These are phyloP conservation scores for Phytophthora nicotianae DNA, from an alignment of 352 stramenopile genomes.

Conservation along the genomic window DNA sequence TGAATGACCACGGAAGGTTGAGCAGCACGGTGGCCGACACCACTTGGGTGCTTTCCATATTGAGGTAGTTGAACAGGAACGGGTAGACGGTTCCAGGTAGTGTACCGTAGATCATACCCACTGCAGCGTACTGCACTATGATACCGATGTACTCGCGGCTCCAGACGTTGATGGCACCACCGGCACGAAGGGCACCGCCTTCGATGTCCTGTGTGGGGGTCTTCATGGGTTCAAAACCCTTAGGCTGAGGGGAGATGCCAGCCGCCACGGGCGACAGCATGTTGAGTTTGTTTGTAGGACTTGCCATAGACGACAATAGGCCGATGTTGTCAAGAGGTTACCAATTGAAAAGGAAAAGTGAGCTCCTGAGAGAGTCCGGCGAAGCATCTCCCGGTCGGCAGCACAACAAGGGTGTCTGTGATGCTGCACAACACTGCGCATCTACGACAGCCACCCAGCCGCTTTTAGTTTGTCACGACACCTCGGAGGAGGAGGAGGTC, in stretches of 20 bases:
- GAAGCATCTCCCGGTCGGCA: constrained; percentile 3
- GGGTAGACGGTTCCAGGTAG: constrained; percentile 52
- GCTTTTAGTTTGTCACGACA: constrained; percentile 9
- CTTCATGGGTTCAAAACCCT: constrained; percentile 36
- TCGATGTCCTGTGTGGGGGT: constrained; percentile 41
- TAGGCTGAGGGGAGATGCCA: constrained; percentile 26
- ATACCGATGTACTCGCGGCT: constrained; percentile 48
- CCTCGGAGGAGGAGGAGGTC: constrained; percentile 1
- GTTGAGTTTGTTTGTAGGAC: constrained; percentile 24
- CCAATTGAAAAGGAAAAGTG: constrained; percentile 31
- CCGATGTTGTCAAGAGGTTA: constrained; percentile 2
- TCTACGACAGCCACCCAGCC: constrained; percentile 24
- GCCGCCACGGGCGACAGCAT: constrained; percentile 22
- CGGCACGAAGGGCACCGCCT: constrained; percentile 45
- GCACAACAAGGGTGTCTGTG: background rate
- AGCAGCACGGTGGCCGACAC: constrained; percentile 49
- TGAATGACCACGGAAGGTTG: constrained; percentile 59
- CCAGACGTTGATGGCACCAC: constrained; percentile 38
- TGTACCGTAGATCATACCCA: constrained; percentile 48
- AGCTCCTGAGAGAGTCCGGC: constrained; percentile 10
- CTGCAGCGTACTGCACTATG: constrained; percentile 52
- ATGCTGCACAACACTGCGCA: constrained; percentile 8
- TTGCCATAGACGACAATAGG: constrained; percentile 10
- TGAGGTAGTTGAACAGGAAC: constrained; percentile 55
- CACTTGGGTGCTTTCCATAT: constrained; percentile 48